Percentiles rank a stretch among this genome's conserved stretches.
Evolutionary conservation across 2,329 filamentous ascomycete genomes (phyloP).

Genomic region (Corinectria fuckeliana): DNA sequence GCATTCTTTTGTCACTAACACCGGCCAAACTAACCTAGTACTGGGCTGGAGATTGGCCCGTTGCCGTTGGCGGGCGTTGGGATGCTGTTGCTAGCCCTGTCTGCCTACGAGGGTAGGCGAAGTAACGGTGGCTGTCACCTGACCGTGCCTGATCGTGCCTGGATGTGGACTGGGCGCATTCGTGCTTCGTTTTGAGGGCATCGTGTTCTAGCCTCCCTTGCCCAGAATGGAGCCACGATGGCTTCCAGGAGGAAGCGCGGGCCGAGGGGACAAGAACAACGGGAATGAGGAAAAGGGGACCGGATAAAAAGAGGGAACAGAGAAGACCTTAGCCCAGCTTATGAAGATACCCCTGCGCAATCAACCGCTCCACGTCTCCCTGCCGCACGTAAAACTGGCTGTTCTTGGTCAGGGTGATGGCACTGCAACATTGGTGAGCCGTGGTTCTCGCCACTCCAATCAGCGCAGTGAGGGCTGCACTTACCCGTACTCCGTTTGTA

Average conservation of each 20-base stretch:
- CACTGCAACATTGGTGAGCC: slow-evolving; percentile 57
- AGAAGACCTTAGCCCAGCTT: slow-evolving; percentile 71
- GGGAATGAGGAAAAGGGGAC: neutral
- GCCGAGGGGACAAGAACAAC: neutral
- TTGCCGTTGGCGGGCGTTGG: neutral
- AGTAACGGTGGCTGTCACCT: slow-evolving; percentile 14
- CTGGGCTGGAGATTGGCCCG: neutral
- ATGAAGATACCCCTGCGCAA: slow-evolving; percentile 93
- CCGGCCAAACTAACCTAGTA: neutral
- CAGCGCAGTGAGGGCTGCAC: slow-evolving; percentile 40
- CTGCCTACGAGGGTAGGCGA: slow-evolving; percentile 2
- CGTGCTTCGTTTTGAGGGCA: neutral
- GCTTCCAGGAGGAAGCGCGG: neutral
- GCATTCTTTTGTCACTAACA: slow-evolving; percentile 17
- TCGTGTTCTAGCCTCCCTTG: slow-evolving; percentile 1
- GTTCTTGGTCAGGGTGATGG: slow-evolving; percentile 96
- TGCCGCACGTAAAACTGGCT: slow-evolving; percentile 97
- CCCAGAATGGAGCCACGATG: neutral
- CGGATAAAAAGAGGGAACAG: neutral
- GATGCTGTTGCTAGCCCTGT: slow-evolving; percentile 1
- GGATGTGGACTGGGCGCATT: too few species aligned
- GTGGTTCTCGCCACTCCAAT: neutral
- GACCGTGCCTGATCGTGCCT: neutral
- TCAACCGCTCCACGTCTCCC: slow-evolving; percentile 92
- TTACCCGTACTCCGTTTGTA: slow-evolving; percentile 98